Base-by-base conservation (phyloP, 2,329 filamentous ascomycete species). In the Talaromyces sp. region DNA sequence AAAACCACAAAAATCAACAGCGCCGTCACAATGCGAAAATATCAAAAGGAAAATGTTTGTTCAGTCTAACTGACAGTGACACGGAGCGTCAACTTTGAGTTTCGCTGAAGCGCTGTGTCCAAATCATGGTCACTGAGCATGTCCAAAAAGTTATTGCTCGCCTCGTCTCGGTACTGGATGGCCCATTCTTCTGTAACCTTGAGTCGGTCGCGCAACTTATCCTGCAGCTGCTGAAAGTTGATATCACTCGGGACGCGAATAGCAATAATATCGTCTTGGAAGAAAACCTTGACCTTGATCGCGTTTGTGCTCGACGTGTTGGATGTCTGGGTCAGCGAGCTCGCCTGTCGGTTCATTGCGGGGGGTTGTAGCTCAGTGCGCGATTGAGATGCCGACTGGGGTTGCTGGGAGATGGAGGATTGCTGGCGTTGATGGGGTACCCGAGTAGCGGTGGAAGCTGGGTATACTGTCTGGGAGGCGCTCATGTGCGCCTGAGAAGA, bases 201-300 rank as follows among this genome's bases (percentile, higher is more conserved):
- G 66, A 96, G 83, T 52, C 95, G 85, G 68, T 97, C 92, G 56
- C 86, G 84, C 63, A 98, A 87, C 77, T 95, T 96, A 66, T 92
- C 88, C 68, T 89, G 88, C 9, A 99, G 82, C 64, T 92, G 89
- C 58, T 85, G 81, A 74, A 88, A 95, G 59, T 84, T 84, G 69
- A 96, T 92, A 59, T 96, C 90, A 1, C 84, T 84, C 0, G 93
- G 89, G 60, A 98, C 91, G 36, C 93, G 88, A 69, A 99, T 92
- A 52, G 95, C 90, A 67, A 97, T 93, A 61, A 96, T 86, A 67
- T 97, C 93, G 63, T 93, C 89, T 66, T 93, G 90, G 79, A 92
- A 97, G 79, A 91, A 95, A 59, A 97, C 89, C 78, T 98, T 98
- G 73, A 98, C 90, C 76, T 97, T 98, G 80, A 97, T 88, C 3